These are phyloP conservation scores for Lasiodiplodia theobromae DNA, from an alignment of 2,329 filamentous ascomycete species.

Conservation along the genomic window DNA sequence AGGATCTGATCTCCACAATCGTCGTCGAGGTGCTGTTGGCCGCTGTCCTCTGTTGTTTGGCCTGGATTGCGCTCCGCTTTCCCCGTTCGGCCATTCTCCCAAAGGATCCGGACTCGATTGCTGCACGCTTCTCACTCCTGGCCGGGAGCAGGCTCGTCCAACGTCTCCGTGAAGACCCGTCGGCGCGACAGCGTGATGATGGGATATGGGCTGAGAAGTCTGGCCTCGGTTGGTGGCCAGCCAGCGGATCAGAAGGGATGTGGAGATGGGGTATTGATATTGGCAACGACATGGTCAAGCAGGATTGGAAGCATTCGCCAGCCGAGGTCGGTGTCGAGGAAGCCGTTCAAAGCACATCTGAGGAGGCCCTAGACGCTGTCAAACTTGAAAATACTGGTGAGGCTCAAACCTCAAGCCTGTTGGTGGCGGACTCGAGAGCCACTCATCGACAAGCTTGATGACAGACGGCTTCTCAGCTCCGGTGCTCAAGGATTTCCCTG, in stretches of 20 bases:
- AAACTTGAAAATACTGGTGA: not conserved
- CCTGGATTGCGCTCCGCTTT: not conserved
- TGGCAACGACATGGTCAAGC: not conserved
- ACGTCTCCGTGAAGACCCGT: not conserved
- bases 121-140: not conserved
- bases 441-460: not conserved
- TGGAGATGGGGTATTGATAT: constrained; percentile 1
- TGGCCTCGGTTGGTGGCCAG: not conserved
- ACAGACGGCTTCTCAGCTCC: not conserved
- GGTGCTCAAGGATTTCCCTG: no score
- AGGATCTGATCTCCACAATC: not conserved
- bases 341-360: not conserved
- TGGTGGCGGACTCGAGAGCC: not conserved
- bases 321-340: not conserved
- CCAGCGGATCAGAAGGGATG: not conserved
- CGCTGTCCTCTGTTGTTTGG: not conserved
- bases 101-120: not conserved
- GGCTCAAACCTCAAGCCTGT: not conserved
- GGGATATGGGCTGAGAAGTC: not conserved
- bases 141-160: not conserved
- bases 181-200: not conserved
- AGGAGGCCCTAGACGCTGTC: not conserved
- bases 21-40: not conserved
- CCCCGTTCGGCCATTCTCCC: not conserved
- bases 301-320: not conserved